phyloP scores from a whole-genome alignment of 1,284 basidiomycete genomes.

The Erythrobasidium hasegawianum region DNA sequence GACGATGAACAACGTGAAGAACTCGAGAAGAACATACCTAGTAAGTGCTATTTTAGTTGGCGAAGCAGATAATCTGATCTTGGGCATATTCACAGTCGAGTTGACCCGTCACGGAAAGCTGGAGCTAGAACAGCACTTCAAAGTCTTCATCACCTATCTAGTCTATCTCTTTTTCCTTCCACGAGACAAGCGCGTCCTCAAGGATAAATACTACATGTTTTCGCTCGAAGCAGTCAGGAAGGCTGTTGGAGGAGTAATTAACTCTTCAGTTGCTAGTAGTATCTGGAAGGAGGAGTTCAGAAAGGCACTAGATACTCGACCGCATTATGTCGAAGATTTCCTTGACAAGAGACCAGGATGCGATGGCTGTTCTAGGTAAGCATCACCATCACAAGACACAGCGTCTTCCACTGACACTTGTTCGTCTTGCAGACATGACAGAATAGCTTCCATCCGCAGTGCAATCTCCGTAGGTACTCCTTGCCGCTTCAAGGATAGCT shows the following conservation, averaged over 20 bases:
- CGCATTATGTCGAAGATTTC: not conserved
- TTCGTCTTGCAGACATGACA: conserved; percentile 9
- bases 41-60: too few species aligned
- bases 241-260: conserved; percentile 22
- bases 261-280: conserved; percentile 12
- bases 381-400: not conserved
- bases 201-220: conserved; percentile 10
- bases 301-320: conserved; percentile 13
- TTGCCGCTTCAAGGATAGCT: too few species aligned
- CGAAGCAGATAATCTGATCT: too few species aligned
- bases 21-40: conserved; percentile 9
- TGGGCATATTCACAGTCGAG: too few species aligned
- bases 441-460: conserved; percentile 13
- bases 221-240: conserved; percentile 15
- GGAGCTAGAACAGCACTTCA: conserved; percentile 18
- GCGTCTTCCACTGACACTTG: too few species aligned
- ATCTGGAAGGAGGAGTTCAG: conserved; percentile 29
- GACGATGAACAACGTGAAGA: conserved; percentile 17
- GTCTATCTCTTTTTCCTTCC: conserved; percentile 25
- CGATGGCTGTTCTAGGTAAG: conserved; percentile 11
- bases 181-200: conserved; percentile 4
- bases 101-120: conserved; percentile 10
- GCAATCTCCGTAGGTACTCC: not conserved
- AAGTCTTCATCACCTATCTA: conserved; percentile 25
- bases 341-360: conserved; percentile 6